Evolutionary conservation across 1,284 basidiomycete genomes (phyloP).

Genomic region (Irpex sp.): DNA sequence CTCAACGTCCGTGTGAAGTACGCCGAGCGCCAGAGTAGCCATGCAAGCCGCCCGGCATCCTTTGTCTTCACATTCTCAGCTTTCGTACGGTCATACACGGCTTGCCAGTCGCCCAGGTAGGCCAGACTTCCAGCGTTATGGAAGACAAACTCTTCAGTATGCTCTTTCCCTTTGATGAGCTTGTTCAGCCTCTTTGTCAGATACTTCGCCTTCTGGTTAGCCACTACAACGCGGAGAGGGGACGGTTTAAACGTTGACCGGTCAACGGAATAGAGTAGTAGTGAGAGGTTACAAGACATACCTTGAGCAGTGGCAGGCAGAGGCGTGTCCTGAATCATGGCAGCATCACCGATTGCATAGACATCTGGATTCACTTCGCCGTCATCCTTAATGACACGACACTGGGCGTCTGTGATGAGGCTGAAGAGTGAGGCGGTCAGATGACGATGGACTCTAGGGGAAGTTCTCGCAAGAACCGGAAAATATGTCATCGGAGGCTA

Average conservation of each 20-base stretch:
- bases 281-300: conserved; percentile 21
- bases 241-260: conserved; percentile 2
- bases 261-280: background rate
- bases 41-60: conserved; percentile 70
- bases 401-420: conserved; percentile 57
- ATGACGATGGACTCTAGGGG: background rate
- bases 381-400: conserved; percentile 57
- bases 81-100: conserved; percentile 66
- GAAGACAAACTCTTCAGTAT: conserved; percentile 58
- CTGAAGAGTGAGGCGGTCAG: conserved; percentile 28
- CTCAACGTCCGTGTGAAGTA: conserved; percentile 81
- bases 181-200: conserved; percentile 66
- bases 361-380: conserved; percentile 67
- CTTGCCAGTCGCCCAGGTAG: conserved; percentile 79
- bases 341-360: conserved; percentile 83
- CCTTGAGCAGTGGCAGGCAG: conserved; percentile 86
- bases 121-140: conserved; percentile 75
- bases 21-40: conserved; percentile 77
- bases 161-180: conserved; percentile 41
- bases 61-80: conserved; percentile 54
- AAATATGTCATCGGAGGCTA: conserved; percentile 1
- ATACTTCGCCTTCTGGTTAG: conserved; percentile 78
- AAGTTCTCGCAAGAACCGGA: background rate
- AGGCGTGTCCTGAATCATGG: conserved; percentile 53
- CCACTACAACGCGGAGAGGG: conserved; percentile 43